These are phyloP conservation scores for Botrytis tulipae DNA, from an alignment of 2,329 filamentous ascomycete genomes.

Conservation along the genomic window DNA sequence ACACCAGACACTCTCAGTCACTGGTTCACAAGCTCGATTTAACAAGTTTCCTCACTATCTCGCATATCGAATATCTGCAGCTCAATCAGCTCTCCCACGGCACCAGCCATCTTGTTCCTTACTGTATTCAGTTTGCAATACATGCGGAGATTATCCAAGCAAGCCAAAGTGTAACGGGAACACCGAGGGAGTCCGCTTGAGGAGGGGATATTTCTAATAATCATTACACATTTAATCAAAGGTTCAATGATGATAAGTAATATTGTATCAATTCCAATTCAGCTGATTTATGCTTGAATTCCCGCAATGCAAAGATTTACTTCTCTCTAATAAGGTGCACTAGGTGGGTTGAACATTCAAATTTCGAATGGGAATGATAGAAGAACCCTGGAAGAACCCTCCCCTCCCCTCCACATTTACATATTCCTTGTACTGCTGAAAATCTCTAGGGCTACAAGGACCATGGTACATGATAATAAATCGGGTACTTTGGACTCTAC, in stretches of 20 bases:
- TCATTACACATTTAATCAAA: constrained; percentile 1
- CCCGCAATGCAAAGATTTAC: background rate
- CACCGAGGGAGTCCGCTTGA: background rate
- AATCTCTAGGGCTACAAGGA: background rate
- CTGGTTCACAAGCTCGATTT: background rate
- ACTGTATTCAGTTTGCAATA: background rate
- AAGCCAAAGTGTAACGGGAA: background rate
- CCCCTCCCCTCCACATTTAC: background rate
- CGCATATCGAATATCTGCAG: background rate
- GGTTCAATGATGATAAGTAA: background rate
- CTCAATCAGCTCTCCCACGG: background rate
- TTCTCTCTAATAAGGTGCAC: background rate
- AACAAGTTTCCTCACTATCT: background rate
- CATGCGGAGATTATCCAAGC: constrained; percentile 5
- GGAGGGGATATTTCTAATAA: background rate
- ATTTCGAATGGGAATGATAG: background rate
- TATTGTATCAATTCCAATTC: background rate
- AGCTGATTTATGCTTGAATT: background rate
- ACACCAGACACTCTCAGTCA: background rate
- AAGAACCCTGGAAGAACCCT: background rate
- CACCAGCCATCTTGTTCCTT: background rate
- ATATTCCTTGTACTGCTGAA: constrained; percentile 13
- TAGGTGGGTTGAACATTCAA: background rate
- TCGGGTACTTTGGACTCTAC: background rate
- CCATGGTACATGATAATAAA: background rate